Evolutionary conservation across 2,329 filamentous ascomycete genomes (phyloP), one percentile per base, ranked within the genome.

Genomic region (Stemphylium beticola): DNA sequence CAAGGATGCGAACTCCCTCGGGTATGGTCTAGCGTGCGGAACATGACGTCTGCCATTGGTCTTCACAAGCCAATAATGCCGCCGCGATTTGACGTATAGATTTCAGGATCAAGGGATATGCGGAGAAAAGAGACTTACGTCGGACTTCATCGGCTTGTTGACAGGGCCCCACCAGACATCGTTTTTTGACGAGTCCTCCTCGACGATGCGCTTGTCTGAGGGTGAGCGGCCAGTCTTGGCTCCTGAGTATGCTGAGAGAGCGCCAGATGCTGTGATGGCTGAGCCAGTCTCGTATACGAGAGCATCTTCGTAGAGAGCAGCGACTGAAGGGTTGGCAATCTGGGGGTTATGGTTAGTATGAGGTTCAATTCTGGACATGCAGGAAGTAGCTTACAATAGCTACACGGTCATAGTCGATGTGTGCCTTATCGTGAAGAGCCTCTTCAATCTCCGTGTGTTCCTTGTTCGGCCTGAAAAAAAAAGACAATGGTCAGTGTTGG

Each of bases 101-200:
- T 29, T 45, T 53, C 39, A 48, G 48, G 54, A 61, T 47, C 38
- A 42, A 49, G 45, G 49, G 61, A 59, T 61, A 52, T 32, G 46
- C 47, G 38, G 42, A 53, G 36, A 54, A 46, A 29, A 31, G 18
- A 20, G 15, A 64, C 91, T 87, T 89, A 98, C 95, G 78, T 98
- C 93, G 70, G 92, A 86, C 67, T 87, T 88, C 95, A 99, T 99
- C 75, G 93, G 91, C 87, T 98, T 98, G 85, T 99, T 99, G 68
- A 99, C 95, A 52, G 95, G 93, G 73, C 95, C 95, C 95, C 95
- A 98, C 95, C 95, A 99, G 73, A 99, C 85, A 58, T 99, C 87
- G 53, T 95, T 88, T 78, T 96, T 88, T 63, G 95, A 98, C 60
- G 87, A 83, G 56, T 88, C 82, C 79, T 99, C 95, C 82, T 96